These are phyloP conservation scores for Lagerstroemia speciosa DNA, from an alignment of 345 rosid genomes.

Conservation along the genomic window DNA sequence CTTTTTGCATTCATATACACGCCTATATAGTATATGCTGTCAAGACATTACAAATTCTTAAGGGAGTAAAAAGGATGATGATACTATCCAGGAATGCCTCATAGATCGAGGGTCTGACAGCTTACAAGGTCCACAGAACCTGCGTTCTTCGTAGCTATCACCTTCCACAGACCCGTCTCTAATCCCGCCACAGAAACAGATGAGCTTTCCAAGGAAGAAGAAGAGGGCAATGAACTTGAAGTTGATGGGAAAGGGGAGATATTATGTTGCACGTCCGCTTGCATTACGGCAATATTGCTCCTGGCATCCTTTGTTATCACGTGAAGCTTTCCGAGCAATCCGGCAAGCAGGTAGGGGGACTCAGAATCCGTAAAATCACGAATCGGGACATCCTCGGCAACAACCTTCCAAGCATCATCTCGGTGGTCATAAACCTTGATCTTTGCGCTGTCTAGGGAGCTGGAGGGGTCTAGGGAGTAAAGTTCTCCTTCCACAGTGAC, in stretches of 20 bases:
- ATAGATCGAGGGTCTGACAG: conserved; percentile 51
- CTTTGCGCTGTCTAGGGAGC: conserved; percentile 51
- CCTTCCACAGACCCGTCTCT: conserved; percentile 39
- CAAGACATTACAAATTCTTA: not conserved
- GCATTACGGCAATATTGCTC: conserved; percentile 37
- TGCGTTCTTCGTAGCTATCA: conserved; percentile 27
- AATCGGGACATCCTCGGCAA: conserved; percentile 58
- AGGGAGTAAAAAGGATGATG: not conserved
- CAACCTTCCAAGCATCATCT: conserved; percentile 81
- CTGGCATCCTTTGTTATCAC: conserved; percentile 62
- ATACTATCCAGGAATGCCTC: conserved; percentile 5
- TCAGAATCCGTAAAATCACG: conserved; percentile 49
- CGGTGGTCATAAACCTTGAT: conserved; percentile 73
- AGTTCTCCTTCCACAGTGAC: conserved; percentile 62
- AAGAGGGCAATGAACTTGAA: conserved; percentile 4
- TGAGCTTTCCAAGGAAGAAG: conserved; percentile 15
- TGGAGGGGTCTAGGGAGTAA: conserved; percentile 72
- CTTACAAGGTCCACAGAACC: conserved; percentile 48
- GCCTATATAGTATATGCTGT: not conserved
- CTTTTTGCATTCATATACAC: not conserved
- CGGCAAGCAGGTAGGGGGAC: conserved; percentile 74
- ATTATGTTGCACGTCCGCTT: conserved; percentile 34
- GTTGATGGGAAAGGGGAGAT: conserved; percentile 14
- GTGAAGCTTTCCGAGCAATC: conserved; percentile 79
- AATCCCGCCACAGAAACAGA: conserved; percentile 20